Conservation (phyloP, 139 green algal genomes). For the Chlamydomonas sp. region DNA sequence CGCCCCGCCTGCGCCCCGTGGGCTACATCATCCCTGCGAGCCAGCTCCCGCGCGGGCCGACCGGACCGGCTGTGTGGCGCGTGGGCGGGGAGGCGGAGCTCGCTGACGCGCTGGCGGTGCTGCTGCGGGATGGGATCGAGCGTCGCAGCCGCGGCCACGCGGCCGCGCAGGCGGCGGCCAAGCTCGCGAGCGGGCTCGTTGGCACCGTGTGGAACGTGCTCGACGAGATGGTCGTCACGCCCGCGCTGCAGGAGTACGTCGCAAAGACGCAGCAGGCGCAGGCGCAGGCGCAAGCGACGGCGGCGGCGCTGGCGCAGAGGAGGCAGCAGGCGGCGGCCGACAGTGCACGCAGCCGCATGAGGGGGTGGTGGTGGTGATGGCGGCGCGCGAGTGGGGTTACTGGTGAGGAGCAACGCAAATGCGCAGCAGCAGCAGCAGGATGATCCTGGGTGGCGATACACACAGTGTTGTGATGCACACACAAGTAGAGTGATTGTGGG, state of each 20-base stretch:
- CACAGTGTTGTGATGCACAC: too few species aligned
- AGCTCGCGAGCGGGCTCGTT: slow-evolving; percentile 52
- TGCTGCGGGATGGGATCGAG: slow-evolving; percentile 46
- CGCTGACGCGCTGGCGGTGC: slow-evolving; percentile 20
- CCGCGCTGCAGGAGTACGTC: slow-evolving; percentile 36
- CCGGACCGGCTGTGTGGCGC: slow-evolving; percentile 48
- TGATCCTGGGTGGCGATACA: too few species aligned
- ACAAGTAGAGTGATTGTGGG: too few species aligned
- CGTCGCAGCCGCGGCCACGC: slow-evolving; percentile 40
- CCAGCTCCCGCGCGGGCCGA: slow-evolving; percentile 15
- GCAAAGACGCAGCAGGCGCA: background rate
- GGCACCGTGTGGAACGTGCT: slow-evolving; percentile 51
- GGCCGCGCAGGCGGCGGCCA: slow-evolving; percentile 48
- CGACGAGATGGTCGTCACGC: slow-evolving; percentile 40
- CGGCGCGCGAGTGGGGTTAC: too few species aligned
- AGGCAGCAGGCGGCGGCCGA: too few species aligned
- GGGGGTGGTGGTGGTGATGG: too few species aligned
- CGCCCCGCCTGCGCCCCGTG: background rate
- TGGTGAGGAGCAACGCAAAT: too few species aligned
- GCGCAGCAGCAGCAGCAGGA: too few species aligned
- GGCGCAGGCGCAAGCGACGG: too few species aligned
- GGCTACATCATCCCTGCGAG: slow-evolving; percentile 5
- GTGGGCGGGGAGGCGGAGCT: slow-evolving; percentile 33
- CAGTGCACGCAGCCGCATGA: too few species aligned
- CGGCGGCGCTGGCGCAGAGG: too few species aligned